Base-by-base conservation (phyloP, 73 alveolate species). In the Diophrys appendiculata region DNA sequence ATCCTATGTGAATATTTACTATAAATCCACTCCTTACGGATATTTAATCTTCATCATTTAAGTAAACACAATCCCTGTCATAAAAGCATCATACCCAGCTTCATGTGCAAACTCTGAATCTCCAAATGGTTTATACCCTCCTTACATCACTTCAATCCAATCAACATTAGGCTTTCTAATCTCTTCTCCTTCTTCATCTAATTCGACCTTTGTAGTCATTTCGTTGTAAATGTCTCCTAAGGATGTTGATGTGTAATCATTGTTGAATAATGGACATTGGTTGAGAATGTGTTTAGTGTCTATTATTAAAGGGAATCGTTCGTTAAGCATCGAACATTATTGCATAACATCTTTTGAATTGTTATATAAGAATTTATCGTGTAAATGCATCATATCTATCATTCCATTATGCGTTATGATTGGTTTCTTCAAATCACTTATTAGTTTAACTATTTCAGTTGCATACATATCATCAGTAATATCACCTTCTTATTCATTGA, bases 21-120 rank as follows among this genome's bases (percentile, higher is more conserved):
- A n/a, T n/a, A n/a, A n/a, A n/a, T n/a, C n/a, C n/a, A n/a, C n/a
- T n/a, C n/a, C n/a, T n/a, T n/a, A n/a, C n/a, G n/a, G n/a, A n/a
- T n/a, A n/a, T n/a, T n/a, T n/a, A n/a, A n/a, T n/a, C n/a, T n/a
- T n/a, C n/a, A n/a, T n/a, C n/a, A n/a, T n/a, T n/a, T n/a, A n/a
- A n/a, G n/a, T n/a, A 70, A 70, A 70, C 30, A 70, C 14, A 28
- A 70, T 67, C n/a, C 78, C 78, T 3, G 78, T 70, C 78, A 70
- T 70, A 1, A 70, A 3, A 1, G 78, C 54, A 70, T 70, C 78
- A 31, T 27, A 70, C 33, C 78, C 78, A 23, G 78, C 78, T 70
- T 70, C 78, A 30, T 70, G 78, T 31, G 68, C 18, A n/a, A n/a
- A n/a, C 8, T 29, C 28, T 11, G 18, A 22, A 13, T 33, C 78